phyloP scores from a whole-genome alignment of 2,329 filamentous ascomycete species.

The Fusarium circinatum region DNA sequence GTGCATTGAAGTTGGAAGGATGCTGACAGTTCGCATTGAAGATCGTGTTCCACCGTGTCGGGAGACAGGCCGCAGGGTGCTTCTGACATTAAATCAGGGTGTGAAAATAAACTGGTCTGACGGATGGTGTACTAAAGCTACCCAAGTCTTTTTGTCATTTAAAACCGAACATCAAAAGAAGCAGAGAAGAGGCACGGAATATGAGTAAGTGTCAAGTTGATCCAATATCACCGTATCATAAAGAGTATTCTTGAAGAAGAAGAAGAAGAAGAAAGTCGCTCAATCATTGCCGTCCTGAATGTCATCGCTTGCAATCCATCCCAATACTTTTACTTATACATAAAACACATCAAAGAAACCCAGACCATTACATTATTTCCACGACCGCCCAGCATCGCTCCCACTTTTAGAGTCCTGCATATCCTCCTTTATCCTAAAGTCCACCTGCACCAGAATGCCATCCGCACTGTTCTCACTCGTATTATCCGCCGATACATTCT shows the following conservation, averaged over 20 bases:
- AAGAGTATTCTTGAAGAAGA: neutral
- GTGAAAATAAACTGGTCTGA: neutral
- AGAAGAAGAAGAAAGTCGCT: neutral
- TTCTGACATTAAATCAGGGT: neutral
- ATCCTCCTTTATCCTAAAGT: slow-evolving; percentile 50
- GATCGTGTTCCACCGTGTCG: neutral
- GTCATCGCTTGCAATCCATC: neutral
- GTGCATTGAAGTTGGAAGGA: neutral
- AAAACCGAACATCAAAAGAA: neutral
- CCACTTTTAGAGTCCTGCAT: slow-evolving; percentile 1
- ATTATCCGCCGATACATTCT: slow-evolving; percentile 33
- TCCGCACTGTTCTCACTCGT: slow-evolving; percentile 42
- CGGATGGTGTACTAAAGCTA: too few relatives aligned
- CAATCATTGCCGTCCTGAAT: neutral
- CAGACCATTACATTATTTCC: neutral
- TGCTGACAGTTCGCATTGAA: neutral
- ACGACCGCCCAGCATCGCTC: slow-evolving; percentile 1
- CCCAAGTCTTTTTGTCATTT: neutral
- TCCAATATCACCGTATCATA: too few relatives aligned
- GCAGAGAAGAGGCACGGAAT: neutral
- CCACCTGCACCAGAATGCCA: slow-evolving; percentile 50
- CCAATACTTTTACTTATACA: neutral
- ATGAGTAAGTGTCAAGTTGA: neutral
- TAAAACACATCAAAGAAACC: neutral
- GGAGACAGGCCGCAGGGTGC: neutral